These are phyloP conservation scores for Alternaria triticina DNA, from an alignment of 2,329 filamentous ascomycete genomes.

Conservation along the genomic window DNA sequence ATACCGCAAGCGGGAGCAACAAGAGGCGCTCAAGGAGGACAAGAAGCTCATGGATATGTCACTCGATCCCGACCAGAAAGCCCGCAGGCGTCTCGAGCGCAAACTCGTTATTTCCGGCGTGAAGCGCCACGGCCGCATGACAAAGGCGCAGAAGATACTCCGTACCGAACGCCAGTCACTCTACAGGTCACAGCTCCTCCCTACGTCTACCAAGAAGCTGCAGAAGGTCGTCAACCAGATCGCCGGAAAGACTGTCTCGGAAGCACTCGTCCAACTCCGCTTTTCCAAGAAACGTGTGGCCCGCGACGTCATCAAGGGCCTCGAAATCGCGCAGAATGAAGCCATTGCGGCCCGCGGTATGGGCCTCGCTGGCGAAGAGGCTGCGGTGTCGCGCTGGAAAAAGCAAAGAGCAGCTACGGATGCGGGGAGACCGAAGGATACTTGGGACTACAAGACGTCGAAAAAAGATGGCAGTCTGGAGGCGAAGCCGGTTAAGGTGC, in stretches of 20 bases:
- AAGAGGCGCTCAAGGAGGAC: slow-evolving; percentile 17
- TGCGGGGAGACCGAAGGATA: slow-evolving; percentile 12
- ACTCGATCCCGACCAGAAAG: slow-evolving; percentile 76
- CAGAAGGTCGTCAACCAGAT: slow-evolving; percentile 86
- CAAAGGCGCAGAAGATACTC: slow-evolving; percentile 70
- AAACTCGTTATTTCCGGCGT: slow-evolving; percentile 83
- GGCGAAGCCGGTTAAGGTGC: slow-evolving; percentile 14
- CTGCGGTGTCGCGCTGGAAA: slow-evolving; percentile 27
- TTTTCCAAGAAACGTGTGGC: slow-evolving; percentile 95
- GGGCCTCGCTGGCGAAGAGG: slow-evolving; percentile 64
- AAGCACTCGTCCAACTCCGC: slow-evolving; percentile 92
- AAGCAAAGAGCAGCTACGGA: slow-evolving; percentile 22
- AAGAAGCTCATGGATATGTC: slow-evolving; percentile 63
- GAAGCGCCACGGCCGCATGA: slow-evolving; percentile 69
- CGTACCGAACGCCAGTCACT: slow-evolving; percentile 66
- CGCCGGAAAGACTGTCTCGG: slow-evolving; percentile 88
- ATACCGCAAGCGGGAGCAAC: slow-evolving; percentile 13
- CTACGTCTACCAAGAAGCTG: slow-evolving; percentile 92
- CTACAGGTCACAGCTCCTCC: slow-evolving; percentile 72
- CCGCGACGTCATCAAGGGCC: slow-evolving; percentile 76
- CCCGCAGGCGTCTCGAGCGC: slow-evolving; percentile 77
- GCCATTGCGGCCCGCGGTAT: slow-evolving; percentile 84
- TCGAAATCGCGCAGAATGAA: slow-evolving; percentile 80
- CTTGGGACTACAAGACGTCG: slow-evolving; percentile 18
- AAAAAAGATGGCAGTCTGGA: slow-evolving; percentile 8